A percentile compares a stretch with the other conserved stretches of the same genome.
These are phyloP conservation scores for Solanum rostratum DNA, from an alignment of 257 asterid genomes.

Conservation along the genomic window DNA sequence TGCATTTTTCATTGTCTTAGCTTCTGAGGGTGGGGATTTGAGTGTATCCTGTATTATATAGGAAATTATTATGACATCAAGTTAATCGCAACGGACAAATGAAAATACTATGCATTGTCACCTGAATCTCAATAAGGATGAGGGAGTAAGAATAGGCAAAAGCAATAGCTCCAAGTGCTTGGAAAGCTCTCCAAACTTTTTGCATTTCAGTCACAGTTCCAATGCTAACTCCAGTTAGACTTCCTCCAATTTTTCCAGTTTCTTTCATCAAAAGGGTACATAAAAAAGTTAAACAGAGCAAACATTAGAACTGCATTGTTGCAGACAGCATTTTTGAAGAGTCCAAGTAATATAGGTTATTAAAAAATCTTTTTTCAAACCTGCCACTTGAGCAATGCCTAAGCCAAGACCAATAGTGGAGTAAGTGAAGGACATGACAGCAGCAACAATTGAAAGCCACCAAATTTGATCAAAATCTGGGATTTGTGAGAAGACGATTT, in stretches of 20 bases:
- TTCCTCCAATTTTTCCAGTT: slow-evolving; percentile 48
- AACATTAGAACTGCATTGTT: not conserved
- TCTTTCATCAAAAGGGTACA: slow-evolving; percentile 17
- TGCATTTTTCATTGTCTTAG: slow-evolving; percentile 77
- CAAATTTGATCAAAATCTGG: slow-evolving; percentile 44
- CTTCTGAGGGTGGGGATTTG: slow-evolving; percentile 69
- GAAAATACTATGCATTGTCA: not conserved
- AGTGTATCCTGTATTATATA: slow-evolving; percentile 46
- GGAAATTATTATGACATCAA: not conserved
- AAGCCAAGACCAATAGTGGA: slow-evolving; percentile 46
- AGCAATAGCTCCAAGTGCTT: slow-evolving; percentile 79
- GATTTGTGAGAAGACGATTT: slow-evolving; percentile 39
- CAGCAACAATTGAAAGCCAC: slow-evolving; percentile 51
- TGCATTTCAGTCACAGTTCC: slow-evolving; percentile 48
- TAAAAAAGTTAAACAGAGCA: not conserved
- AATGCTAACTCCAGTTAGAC: slow-evolving; percentile 63
- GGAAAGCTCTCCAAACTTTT: slow-evolving; percentile 70
- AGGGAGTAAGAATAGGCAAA: slow-evolving; percentile 83
- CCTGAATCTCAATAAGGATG: slow-evolving; percentile 74
- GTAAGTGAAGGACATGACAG: slow-evolving; percentile 49
- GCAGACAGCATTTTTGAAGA: not conserved
- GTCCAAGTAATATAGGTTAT: not conserved
- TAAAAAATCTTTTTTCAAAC: no score
- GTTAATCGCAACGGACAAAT: not conserved
- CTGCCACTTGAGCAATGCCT: slow-evolving; percentile 42